Evolutionary conservation across 495 filamentous ascomycete species (phyloP), one percentile per base, ranked within the genome.

Genomic region (Amphirosellinia nigrospora): DNA sequence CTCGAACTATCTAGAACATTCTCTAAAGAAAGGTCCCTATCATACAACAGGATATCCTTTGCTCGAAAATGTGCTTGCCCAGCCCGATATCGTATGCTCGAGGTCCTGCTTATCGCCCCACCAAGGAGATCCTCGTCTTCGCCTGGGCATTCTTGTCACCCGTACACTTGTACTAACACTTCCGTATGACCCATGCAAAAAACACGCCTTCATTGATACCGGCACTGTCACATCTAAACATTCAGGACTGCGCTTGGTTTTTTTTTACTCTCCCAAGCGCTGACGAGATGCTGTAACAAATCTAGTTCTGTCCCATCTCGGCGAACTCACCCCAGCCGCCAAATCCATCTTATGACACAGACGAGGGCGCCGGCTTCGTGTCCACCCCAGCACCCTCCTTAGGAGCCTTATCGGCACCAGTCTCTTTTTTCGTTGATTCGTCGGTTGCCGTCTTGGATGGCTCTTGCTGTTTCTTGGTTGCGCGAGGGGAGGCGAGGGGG

Each of bases 401-500:
- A 16, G 38, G 41, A 43, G 50, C 59, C 7, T 76, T 70, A n/a
- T 28, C 53, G 21, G 59, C 30, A 13, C 68, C 55, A 34, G 64
- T 50, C 23, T 62, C 63, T 13, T 69, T 53, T 50, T 60, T 48
- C 41, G 69, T 67, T 30, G 72, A 62, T 28, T 72, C 73, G 36
- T 62, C 61, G 3, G 50, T 58, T 72, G 66, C 70, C 45, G 69
- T 59, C 21, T 70, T 59, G 50, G 61, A n/a, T 43, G 70, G 61
- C 55, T 73, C 71, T 23, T 76, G 69, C 28, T 74, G 59, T 60
- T 74, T 76, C 71, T 76, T 76, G 3, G 70, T 41, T 56, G 66
- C 68, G 28, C 76, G 76, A 26, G 76, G 76, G 76, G 76, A 69
- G 76, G 76, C 48, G 76, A 78, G 11, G 76, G 76, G 28, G 74